Conservation (phyloP, 345 rosid genomes). For the Pugionium cornutum region DNA sequence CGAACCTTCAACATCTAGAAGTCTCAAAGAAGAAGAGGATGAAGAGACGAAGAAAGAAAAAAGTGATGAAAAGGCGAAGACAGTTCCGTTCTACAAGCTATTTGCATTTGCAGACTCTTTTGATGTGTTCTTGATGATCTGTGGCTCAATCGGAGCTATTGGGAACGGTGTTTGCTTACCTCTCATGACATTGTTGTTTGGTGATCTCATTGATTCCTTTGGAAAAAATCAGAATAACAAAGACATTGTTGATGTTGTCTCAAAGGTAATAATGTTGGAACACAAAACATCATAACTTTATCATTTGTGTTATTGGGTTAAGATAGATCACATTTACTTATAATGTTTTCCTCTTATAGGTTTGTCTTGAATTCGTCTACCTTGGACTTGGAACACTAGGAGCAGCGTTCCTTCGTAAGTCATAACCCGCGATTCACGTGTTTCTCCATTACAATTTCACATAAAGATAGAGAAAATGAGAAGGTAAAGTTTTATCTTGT, state of each 20-base stretch:
- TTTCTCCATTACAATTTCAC: not conserved
- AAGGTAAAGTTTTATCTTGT: not conserved
- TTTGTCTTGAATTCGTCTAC: slow-evolving; percentile 69
- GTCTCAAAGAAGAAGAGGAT: slow-evolving; percentile 35
- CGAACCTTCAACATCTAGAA: slow-evolving; percentile 51
- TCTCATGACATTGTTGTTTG: slow-evolving; percentile 67
- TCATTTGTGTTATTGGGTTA: slow-evolving; percentile 21
- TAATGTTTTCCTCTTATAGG: slow-evolving; percentile 42
- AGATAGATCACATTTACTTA: slow-evolving; percentile 10
- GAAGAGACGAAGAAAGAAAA: slow-evolving; percentile 29
- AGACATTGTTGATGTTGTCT: slow-evolving; percentile 50
- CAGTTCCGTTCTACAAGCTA: slow-evolving; percentile 67
- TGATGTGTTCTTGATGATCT: slow-evolving; percentile 58
- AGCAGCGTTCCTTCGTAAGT: slow-evolving; percentile 80
- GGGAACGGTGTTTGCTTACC: slow-evolving; percentile 70
- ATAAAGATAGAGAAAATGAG: not conserved
- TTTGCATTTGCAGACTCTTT: slow-evolving; percentile 65
- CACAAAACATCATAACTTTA: not conserved
- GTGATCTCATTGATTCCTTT: slow-evolving; percentile 57
- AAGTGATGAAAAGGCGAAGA: slow-evolving; percentile 32
- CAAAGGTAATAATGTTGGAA: slow-evolving; percentile 46
- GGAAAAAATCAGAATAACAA: slow-evolving; percentile 57
- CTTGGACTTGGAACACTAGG: slow-evolving; percentile 63
- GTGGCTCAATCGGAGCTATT: slow-evolving; percentile 64
- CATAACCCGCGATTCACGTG: not conserved